Conservation (phyloP, 805 yeast genomes). For the Spathaspora hagerdaliae region DNA sequence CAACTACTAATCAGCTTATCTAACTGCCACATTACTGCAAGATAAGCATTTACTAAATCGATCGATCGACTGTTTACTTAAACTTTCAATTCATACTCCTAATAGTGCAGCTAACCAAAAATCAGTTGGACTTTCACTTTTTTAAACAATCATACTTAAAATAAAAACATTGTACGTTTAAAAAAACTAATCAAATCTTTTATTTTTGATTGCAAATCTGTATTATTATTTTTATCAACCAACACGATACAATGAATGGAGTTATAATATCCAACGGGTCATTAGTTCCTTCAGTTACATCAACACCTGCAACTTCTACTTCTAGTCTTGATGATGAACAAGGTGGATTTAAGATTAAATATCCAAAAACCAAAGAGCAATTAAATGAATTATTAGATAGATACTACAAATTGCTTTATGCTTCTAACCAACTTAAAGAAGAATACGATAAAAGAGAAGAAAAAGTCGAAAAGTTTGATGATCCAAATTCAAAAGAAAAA, state of each 20-base stretch:
- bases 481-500: conserved; percentile 21
- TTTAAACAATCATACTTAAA: too few relatives aligned
- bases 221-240: neutral
- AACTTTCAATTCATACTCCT: too few relatives aligned
- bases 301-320: neutral
- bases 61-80: too few relatives aligned
- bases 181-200: neutral
- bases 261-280: conserved; percentile 2
- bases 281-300: neutral
- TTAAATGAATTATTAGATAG: conserved; percentile 22
- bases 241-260: conserved; percentile 2
- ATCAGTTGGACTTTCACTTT: too few relatives aligned
- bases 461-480: conserved; percentile 11
- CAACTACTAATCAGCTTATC: too few relatives aligned
- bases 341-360: conserved; percentile 1
- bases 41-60: too few relatives aligned
- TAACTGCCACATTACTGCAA: too few relatives aligned
- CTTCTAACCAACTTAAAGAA: conserved; percentile 1
- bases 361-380: conserved; percentile 23
- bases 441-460: conserved; percentile 5
- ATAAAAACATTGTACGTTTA: too few relatives aligned
- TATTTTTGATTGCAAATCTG: neutral
- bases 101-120: too few relatives aligned
- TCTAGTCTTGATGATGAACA: neutral
- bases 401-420: conserved; percentile 18